A percentile compares a stretch with the other conserved stretches of the same genome.
Conservation (phyloP, 164 flowering plant species). For the Aristolochia contorta region DNA sequence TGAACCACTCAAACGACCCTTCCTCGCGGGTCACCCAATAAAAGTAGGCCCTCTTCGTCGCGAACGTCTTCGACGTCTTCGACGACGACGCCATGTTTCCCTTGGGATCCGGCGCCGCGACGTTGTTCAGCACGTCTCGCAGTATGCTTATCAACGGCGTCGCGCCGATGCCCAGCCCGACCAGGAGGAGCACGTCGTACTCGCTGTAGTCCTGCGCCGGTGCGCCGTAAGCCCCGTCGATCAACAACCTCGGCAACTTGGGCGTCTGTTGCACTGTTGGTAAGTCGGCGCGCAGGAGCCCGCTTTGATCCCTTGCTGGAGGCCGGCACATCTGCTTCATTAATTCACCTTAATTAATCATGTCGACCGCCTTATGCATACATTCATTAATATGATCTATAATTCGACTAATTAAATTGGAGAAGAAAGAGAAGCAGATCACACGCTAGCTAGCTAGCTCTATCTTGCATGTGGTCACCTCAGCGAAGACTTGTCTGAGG, state of each 20-base stretch:
- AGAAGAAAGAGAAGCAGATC: too few relatives aligned
- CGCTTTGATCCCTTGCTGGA: slow-evolving; percentile 41
- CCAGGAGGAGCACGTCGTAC: slow-evolving; percentile 57
- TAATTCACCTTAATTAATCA: too few relatives aligned
- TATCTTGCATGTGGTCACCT: slow-evolving; percentile 20
- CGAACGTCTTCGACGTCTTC: slow-evolving; percentile 22
- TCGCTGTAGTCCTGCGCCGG: slow-evolving; percentile 65
- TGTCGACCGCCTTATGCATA: too few relatives aligned
- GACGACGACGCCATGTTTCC: too few relatives aligned
- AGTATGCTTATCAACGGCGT: slow-evolving; percentile 88
- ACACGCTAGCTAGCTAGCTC: too few relatives aligned
- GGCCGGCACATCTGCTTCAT: slow-evolving; percentile 58
- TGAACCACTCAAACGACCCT: slow-evolving; percentile 70
- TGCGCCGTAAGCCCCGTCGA: slow-evolving; percentile 68
- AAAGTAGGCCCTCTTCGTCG: slow-evolving; percentile 43
- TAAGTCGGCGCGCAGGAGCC: slow-evolving; percentile 47
- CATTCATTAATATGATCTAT: too few relatives aligned
- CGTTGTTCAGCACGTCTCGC: slow-evolving; percentile 69
- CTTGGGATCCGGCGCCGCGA: too few relatives aligned
- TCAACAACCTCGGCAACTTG: slow-evolving; percentile 43
- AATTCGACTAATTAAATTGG: too few relatives aligned
- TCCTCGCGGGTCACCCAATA: slow-evolving; percentile 69
- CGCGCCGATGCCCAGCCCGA: slow-evolving; percentile 88
- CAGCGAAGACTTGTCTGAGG: slow-evolving; percentile 37
- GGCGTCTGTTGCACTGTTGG: slow-evolving; percentile 9